Evolutionary conservation across 163 green algal genomes (phyloP), one percentile per base, ranked within the genome.

Genomic region (Chlamydomonas reinhardtii): DNA sequence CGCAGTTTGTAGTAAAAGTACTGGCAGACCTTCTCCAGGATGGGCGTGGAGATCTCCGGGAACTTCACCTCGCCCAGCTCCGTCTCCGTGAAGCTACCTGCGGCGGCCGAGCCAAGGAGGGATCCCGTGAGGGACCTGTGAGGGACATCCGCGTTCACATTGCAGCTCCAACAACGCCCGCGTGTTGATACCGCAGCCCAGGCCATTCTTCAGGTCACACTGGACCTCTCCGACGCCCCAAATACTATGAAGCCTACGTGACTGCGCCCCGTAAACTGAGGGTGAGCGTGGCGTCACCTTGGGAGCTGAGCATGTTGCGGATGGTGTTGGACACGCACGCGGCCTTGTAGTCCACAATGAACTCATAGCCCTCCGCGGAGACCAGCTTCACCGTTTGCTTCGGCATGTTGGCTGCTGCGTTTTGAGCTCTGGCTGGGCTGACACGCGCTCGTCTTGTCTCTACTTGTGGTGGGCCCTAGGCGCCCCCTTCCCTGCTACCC

Each of bases 1-100:
- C 92, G 91, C 54, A 99, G 94, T 92, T 99, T 99, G 92, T 99
- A 99, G 89, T 99, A 98, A 52, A 99, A 99, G 92, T 99, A 99
- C 89, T 99, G 95, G 89, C 97, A 99, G 0, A 99, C 92, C 74
- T 97, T 97, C 87, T 99, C 98, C 72, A 99, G 89, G 54, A 99
- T 97, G 17, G 93, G 89, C 2, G 96, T 96, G 5, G 93, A 94
- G 82, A 99, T 99, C 62, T 99, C 96, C 4, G 95, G 96, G 39
- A 99, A 98, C 62, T 93, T 94, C 5, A 99, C 93, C 77, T 98
- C 95, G 1, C 96, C 94, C 24, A 94, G 83, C 89, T 98, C 94
- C 0, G 93, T 98, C 85, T 99, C 98, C 14, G 94, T 97, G 89
- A 99, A 99, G 84, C 89, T 95, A 29, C 97, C 97, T 98, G 91